Evolutionary conservation across 2,329 filamentous ascomycete genomes (phyloP).

Genomic region (Diaporthe longicolla): DNA sequence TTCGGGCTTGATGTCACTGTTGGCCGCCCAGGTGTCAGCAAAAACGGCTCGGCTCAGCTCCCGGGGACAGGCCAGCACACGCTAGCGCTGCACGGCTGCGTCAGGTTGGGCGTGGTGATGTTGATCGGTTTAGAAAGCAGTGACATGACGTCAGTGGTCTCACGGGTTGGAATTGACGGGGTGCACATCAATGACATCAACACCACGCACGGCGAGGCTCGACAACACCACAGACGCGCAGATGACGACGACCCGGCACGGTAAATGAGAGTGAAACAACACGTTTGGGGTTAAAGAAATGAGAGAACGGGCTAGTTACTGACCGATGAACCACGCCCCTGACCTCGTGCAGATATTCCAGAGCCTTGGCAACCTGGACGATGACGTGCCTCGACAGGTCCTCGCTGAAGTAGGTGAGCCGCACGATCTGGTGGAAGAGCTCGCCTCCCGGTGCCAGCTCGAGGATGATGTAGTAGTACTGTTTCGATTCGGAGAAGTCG

Average conservation of each 20-base stretch:
- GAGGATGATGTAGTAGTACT: conserved; percentile 98
- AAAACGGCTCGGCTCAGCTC: neutral
- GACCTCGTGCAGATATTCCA: conserved; percentile 95
- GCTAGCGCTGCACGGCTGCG: conserved; percentile 13
- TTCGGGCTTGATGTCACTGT: conserved; percentile 97
- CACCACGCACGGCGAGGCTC: neutral
- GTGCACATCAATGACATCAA: conserved; percentile 37
- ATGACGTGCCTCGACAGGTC: conserved; percentile 96
- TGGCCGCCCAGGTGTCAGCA: neutral
- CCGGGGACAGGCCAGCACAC: neutral
- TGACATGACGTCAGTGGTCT: conserved; percentile 50
- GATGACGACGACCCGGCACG: neutral
- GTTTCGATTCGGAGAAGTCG: conserved; percentile 91
- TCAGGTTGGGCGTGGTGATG: neutral
- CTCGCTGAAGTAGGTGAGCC: conserved; percentile 98
- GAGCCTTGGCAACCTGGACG: conserved; percentile 90
- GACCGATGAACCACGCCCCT: conserved; percentile 97
- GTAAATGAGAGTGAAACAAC: conserved; percentile 13
- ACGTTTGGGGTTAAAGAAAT: neutral
- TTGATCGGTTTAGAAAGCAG: conserved; percentile 8
- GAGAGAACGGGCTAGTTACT: conserved; percentile 50
- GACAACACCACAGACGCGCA: neutral
- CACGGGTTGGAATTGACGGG: conserved; percentile 33
- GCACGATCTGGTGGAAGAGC: conserved; percentile 98
- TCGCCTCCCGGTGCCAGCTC: conserved; percentile 96